Evolutionary conservation across 2,329 filamentous ascomycete genomes (phyloP), one percentile per base, ranked within the genome.

Genomic region (Fusarium oxysporum): DNA sequence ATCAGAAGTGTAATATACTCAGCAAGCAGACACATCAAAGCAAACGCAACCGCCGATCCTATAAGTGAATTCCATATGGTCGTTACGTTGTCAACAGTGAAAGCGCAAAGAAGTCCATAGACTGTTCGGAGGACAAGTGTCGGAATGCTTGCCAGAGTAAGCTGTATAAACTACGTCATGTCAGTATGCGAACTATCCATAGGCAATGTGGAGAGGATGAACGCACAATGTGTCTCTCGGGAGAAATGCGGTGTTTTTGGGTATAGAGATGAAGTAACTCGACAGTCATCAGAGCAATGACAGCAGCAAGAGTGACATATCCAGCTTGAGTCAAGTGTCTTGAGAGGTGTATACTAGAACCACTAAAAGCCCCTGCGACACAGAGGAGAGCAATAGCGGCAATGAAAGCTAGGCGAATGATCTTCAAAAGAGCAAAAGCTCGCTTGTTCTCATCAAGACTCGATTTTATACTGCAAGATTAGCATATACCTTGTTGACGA

Each of bases 401-500:
- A 7, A 53, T 23, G n/a, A 51, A 59, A 0, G 43, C 21, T 12
- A 59, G 2, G 0, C 56, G 44, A 1, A 51, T 53, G 6, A 53
- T 9, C 6, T 25, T 47, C 0, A 48, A 1, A 0, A 57, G 13
- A 2, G 21, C 0, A 6, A 32, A 32, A 1, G 56, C 43, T 21
- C 56, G 25, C 1, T 51, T 59, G 1, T 59, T 59, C 25, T 51
- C 43, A 8, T 59, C 56, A 8, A 59, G 19, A 1, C 56, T 59
- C 1, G 56, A 25, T 40, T 51, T n/a, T 13, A 59, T 19, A 6
- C 56, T 59, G 12, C 11, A 23, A 1, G 4, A 10, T 59, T 51
- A 59, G 43, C 6, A 32, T 9, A 14, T 6, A 2, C 0, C 8
- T 12, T 2, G 8, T 0, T 4, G 5, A 28, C 0, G 3, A 12